Evolutionary conservation across 1,284 basidiomycete genomes (phyloP).

Genomic region (Testicularia cyperi): DNA sequence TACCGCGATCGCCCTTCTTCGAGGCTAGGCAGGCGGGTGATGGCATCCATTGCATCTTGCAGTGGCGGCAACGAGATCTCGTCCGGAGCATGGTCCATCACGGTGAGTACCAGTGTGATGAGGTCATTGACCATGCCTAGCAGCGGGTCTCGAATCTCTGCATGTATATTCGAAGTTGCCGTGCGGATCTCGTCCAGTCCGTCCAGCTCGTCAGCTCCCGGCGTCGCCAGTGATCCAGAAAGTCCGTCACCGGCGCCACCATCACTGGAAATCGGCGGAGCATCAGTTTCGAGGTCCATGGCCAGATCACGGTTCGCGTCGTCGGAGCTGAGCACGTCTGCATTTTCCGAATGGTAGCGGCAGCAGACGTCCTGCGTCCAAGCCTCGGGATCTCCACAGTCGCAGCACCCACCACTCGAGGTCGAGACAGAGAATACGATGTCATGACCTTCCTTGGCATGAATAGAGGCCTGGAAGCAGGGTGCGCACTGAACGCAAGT

Average conservation of each 20-base stretch:
- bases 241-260: background rate
- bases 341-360: constrained; percentile 41
- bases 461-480: constrained; percentile 55
- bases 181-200: constrained; percentile 24
- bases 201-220: constrained; percentile 5
- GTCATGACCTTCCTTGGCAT: constrained; percentile 50
- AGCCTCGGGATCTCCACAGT: constrained; percentile 59
- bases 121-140: constrained; percentile 73
- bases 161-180: constrained; percentile 10
- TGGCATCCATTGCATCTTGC: constrained; percentile 66
- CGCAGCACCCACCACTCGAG: constrained; percentile 56
- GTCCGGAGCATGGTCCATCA: constrained; percentile 79
- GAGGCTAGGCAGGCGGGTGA: constrained; percentile 67
- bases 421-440: constrained; percentile 55
- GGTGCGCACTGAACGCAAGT: constrained; percentile 58
- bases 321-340: background rate
- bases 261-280: background rate
- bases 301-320: no score
- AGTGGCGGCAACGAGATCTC: constrained; percentile 66
- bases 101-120: constrained; percentile 81
- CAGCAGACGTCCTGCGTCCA: constrained; percentile 55
- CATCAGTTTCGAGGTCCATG: constrained; percentile 28
- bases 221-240: background rate
- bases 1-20: constrained; percentile 3
- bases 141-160: constrained; percentile 72